A percentile compares a stretch with the other conserved stretches of the same genome.
These are phyloP conservation scores for Paspalum vaginatum DNA, from an alignment of 176 grass and related monocot genomes.

Conservation along the genomic window DNA sequence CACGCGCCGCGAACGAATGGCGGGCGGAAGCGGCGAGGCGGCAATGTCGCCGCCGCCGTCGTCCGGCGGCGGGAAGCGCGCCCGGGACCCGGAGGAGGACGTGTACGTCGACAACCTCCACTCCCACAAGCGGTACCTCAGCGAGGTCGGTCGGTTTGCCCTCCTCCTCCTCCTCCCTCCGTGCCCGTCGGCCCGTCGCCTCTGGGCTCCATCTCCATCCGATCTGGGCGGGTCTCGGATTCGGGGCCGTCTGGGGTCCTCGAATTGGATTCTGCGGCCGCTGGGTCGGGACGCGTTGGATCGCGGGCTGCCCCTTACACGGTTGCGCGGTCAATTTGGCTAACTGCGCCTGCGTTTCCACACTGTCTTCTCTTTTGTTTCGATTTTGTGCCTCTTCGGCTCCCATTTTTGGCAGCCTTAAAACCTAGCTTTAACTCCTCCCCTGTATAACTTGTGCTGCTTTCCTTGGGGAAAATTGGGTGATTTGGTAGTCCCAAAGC, in stretches of 20 bases:
- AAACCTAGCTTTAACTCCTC: background rate
- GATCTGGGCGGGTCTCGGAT: background rate
- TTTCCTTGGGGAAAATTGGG: background rate
- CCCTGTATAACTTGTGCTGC: background rate
- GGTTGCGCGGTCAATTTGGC: background rate
- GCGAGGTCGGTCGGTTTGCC: slow-evolving; percentile 55
- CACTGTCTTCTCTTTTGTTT: background rate
- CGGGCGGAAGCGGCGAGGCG: slow-evolving; percentile 46
- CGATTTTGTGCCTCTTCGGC: background rate
- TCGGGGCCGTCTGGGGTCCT: background rate
- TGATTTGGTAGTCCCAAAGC: background rate
- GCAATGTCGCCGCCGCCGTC: slow-evolving; percentile 56
- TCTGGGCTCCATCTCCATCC: background rate
- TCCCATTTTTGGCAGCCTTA: background rate
- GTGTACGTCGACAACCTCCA: slow-evolving; percentile 98
- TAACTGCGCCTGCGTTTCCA: background rate
- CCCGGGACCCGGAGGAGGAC: slow-evolving; percentile 91
- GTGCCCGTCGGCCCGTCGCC: no score
- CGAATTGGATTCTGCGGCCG: no score
- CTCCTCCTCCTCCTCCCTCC: background rate
- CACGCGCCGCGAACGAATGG: background rate
- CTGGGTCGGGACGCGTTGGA: no score
- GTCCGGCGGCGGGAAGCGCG: slow-evolving; percentile 65
- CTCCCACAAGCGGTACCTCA: slow-evolving; percentile 95
- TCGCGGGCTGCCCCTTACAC: no score